Base-by-base conservation (phyloP, 257 asterid genomes). In the Solanum pennellii region DNA sequence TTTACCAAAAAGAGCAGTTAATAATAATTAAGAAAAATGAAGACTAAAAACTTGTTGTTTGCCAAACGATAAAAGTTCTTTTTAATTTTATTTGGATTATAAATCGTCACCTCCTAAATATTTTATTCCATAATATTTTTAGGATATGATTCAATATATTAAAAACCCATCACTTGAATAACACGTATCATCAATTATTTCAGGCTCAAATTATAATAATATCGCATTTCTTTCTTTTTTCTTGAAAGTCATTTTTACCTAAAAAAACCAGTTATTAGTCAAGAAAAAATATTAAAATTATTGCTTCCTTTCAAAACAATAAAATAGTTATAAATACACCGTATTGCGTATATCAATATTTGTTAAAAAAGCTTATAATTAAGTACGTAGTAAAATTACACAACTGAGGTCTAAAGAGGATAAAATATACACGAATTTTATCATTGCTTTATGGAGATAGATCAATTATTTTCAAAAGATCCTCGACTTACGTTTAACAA, bases 401-500 rank as follows among this genome's bases (percentile, higher is more conserved):
- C 7, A 35, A 37, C 7, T 37, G 1, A 37, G 7, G 7, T 6
- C 1, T 37, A 37, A 37, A 6, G 0, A 41, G 12, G 12, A 9
- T 41, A 41, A 10, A 41, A 41, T 41, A 9, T 41, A 41, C 3
- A 9, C 3, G 0, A 7, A 56, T 10, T 3, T 52, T 52, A 52
- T 1, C 62, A 52, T 52, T 52, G 18, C 0, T 9, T 52, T 23
- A 52, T 1, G 0, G 2, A 52, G 23, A 6, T 52, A 52, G 4
- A 52, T 2, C 0, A 1, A 16, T 0, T 49, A 49, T 1, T 49
- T 49, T 0, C 60, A 1, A 49, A 49, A 49, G 0, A 16, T 0
- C 23, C 23, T 52, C 1, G 0, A 6, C 9, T 52, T 14, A 52
- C 3, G 1, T 52, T 0, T 2, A 52, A 56, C 8, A 52, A 52